Conservation (phyloP, 2,329 filamentous ascomycete genomes). For the Epicoccum nigrum region DNA sequence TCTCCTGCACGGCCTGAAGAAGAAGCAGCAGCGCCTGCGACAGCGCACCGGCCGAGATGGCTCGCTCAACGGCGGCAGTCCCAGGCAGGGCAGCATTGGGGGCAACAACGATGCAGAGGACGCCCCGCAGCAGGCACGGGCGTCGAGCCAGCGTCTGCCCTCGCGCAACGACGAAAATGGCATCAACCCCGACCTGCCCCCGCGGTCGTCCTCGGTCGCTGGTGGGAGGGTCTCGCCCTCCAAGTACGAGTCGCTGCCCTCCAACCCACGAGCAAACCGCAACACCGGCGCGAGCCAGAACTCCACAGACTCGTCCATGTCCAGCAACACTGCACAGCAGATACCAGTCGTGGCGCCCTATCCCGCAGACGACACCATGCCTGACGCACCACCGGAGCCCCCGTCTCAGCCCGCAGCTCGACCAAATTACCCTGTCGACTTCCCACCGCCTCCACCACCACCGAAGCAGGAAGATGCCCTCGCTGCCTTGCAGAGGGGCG, state of each 20-base stretch:
- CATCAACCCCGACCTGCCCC: conserved; percentile 52
- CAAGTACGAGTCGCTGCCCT: conserved; percentile 49
- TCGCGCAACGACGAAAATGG: conserved; percentile 50
- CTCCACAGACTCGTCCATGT: conserved; percentile 64
- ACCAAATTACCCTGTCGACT: conserved; percentile 57
- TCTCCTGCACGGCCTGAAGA: conserved; percentile 90
- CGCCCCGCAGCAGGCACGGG: conserved; percentile 48
- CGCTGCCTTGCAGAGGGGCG: conserved; percentile 86
- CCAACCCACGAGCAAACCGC: conserved; percentile 42
- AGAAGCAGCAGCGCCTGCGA: conserved; percentile 89
- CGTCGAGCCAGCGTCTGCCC: conserved; percentile 50
- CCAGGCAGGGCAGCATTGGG: conserved; percentile 46
- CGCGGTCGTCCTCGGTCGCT: conserved; percentile 55
- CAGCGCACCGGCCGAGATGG: conserved; percentile 61
- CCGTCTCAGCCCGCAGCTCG: conserved; percentile 41
- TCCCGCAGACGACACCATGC: conserved; percentile 64
- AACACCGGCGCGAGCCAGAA: conserved; percentile 41
- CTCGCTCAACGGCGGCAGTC: conserved; percentile 47
- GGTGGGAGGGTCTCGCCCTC: conserved; percentile 53
- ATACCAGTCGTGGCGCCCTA: conserved; percentile 77
- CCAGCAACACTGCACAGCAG: conserved; percentile 77
- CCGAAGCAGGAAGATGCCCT: conserved; percentile 88
- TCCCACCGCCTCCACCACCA: conserved; percentile 77
- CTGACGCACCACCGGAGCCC: conserved; percentile 40
- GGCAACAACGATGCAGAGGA: conserved; percentile 46